A percentile compares a stretch with the other conserved stretches of the same genome.
These are phyloP conservation scores for Carex arenaria DNA, from an alignment of 202 grass and related monocot genomes.

Conservation along the genomic window DNA sequence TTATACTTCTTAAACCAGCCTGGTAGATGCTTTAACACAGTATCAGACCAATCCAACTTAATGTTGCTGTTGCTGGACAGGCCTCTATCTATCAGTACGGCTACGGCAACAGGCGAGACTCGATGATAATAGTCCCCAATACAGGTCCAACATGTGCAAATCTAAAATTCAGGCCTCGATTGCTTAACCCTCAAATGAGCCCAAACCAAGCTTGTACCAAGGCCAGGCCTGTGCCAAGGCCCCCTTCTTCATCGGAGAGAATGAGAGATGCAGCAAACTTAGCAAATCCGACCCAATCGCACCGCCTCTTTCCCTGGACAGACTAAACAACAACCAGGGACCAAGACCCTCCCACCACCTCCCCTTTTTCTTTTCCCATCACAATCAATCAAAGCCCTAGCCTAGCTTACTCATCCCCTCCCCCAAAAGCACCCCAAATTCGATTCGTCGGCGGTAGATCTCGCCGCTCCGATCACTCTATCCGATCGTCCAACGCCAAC, in stretches of 20 bases:
- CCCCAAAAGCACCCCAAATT: neutral
- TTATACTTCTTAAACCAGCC: no score
- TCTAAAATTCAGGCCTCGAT: no score
- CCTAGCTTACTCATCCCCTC: neutral
- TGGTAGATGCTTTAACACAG: no score
- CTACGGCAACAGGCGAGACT: no score
- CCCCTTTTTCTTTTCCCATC: neutral
- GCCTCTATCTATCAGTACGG: no score
- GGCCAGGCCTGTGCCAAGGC: no score
- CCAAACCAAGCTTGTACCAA: no score
- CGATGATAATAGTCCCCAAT: no score
- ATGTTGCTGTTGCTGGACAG: no score
- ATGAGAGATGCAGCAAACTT: neutral
- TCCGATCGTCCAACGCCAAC: neutral
- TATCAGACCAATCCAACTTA: no score
- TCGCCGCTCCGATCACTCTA: neutral
- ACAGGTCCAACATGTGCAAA: no score
- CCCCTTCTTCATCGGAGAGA: neutral
- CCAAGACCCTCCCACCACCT: neutral
- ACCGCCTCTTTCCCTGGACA: neutral
- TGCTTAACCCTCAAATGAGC: no score
- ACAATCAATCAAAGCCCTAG: conserved; percentile 19
- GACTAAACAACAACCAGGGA: neutral
- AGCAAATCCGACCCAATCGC: neutral
- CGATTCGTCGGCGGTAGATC: conserved; percentile 21